Conservation (phyloP, 2,329 filamentous ascomycete genomes). For the Monosporascus cannonballus region DNA sequence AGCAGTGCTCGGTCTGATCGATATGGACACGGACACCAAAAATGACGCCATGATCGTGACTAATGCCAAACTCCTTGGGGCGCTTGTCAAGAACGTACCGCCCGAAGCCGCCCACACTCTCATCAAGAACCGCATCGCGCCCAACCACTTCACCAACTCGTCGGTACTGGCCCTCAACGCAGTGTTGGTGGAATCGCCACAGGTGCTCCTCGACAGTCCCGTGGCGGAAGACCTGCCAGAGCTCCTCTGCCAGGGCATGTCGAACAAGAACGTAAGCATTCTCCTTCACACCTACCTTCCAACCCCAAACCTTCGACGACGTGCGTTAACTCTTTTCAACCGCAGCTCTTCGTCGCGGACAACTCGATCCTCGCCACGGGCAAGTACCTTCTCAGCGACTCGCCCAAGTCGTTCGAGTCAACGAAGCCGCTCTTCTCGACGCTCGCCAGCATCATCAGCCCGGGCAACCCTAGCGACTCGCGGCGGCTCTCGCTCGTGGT, state of each 20-base stretch:
- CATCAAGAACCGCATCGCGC: conserved; percentile 70
- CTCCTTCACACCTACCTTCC: conserved; percentile 3
- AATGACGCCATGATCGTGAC: conserved; percentile 80
- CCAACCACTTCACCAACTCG: conserved; percentile 65
- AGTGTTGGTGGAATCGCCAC: conserved; percentile 73
- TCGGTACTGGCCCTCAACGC: conserved; percentile 87
- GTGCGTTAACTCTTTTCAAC: background rate
- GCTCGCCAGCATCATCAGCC: conserved; percentile 67
- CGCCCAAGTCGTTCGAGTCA: conserved; percentile 65
- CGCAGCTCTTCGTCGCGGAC: conserved; percentile 73
- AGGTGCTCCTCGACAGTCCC: conserved; percentile 57
- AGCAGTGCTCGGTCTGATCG: conserved; percentile 83
- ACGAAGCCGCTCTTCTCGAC: conserved; percentile 76
- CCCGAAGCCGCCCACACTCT: conserved; percentile 56
- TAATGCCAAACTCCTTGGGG: conserved; percentile 83
- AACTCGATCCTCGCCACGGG: conserved; percentile 86
- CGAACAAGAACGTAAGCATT: conserved; percentile 63
- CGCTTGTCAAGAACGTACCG: conserved; percentile 80
- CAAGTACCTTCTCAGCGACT: conserved; percentile 74
- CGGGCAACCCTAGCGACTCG: conserved; percentile 73
- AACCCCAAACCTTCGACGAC: background rate
- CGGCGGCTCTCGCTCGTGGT: conserved; percentile 83
- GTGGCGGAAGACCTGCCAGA: conserved; percentile 69
- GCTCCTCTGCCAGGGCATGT: conserved; percentile 75
- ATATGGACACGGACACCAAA: conserved; percentile 70